A percentile compares a stretch with the other conserved stretches of the same genome.
Evolutionary conservation across 139 green algal genomes (phyloP).

Genomic region (Tetradesmus obliquus): DNA sequence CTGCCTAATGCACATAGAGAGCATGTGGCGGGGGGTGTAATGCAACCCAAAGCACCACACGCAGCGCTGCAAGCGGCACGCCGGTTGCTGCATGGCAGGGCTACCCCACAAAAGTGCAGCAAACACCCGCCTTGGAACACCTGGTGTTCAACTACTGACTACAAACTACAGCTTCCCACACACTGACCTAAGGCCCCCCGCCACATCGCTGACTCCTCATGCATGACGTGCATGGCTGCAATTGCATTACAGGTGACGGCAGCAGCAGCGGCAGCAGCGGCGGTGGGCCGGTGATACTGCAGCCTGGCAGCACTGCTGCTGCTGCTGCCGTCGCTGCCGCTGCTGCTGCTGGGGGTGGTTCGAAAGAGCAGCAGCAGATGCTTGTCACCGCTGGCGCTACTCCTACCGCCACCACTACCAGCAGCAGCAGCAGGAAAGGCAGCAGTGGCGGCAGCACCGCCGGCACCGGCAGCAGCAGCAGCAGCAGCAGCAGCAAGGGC

Average conservation of each 20-base stretch:
- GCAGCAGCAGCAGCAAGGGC: neutral
- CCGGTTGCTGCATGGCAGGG: neutral
- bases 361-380: neutral
- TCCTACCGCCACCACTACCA: neutral
- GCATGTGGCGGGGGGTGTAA: neutral
- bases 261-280: neutral
- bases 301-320: neutral
- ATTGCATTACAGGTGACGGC: neutral
- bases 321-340: neutral
- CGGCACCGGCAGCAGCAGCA: neutral
- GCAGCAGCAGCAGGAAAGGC: neutral
- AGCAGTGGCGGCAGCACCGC: neutral
- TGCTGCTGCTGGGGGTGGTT: neutral
- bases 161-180: neutral
- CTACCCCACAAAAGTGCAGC: neutral
- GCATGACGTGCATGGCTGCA: neutral
- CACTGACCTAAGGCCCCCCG: neutral
- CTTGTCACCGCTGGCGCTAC: neutral
- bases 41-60: neutral
- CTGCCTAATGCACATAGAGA: neutral
- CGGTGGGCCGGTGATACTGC: neutral
- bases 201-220: neutral
- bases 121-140: too few species aligned
- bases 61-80: neutral
- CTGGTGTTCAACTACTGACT: neutral